phyloP scores from a whole-genome alignment of 129 eudicot genomes.

The Smallanthus sonchifolius region DNA sequence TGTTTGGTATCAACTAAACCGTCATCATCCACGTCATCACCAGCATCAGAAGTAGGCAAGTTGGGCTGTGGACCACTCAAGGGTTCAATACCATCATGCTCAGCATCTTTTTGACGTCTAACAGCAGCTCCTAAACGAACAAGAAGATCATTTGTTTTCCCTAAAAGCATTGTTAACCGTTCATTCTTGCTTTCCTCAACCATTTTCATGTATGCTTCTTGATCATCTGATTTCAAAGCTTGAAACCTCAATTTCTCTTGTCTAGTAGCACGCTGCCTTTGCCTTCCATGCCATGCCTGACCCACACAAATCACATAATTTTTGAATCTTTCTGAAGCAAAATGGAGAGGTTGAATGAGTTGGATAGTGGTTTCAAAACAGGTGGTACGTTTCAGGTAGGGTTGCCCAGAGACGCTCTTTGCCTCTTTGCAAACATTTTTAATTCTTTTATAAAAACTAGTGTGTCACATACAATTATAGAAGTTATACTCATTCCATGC shows the following conservation, averaged over 20 bases:
- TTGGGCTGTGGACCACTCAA: slow-evolving; percentile 53
- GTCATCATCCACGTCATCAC: slow-evolving; percentile 48
- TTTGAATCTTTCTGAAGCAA: background rate
- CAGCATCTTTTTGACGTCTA: slow-evolving; percentile 93
- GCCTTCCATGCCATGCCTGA: slow-evolving; percentile 99
- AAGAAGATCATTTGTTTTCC: slow-evolving; percentile 92
- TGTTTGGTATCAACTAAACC: slow-evolving; percentile 39
- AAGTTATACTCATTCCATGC: background rate
- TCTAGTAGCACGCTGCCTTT: slow-evolving; percentile 92
- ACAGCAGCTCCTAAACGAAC: slow-evolving; percentile 99
- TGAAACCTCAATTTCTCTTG: slow-evolving; percentile 93
- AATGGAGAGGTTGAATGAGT: background rate
- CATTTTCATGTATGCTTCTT: slow-evolving; percentile 99
- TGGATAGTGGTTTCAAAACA: background rate
- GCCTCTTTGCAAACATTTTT: background rate
- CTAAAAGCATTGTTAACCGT: slow-evolving; percentile 88
- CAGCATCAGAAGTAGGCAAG: slow-evolving; percentile 38
- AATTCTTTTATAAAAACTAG: background rate
- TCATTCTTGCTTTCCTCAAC: slow-evolving; percentile 99
- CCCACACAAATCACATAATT: slow-evolving; percentile 6
- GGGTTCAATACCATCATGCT: slow-evolving; percentile 78
- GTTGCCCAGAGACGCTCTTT: background rate
- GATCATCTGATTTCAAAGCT: slow-evolving; percentile 91
- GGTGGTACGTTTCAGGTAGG: background rate
- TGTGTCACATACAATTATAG: background rate